These are phyloP conservation scores for Dactylonectria macrodidyma DNA, from an alignment of 2,329 filamentous ascomycete species.

Conservation along the genomic window DNA sequence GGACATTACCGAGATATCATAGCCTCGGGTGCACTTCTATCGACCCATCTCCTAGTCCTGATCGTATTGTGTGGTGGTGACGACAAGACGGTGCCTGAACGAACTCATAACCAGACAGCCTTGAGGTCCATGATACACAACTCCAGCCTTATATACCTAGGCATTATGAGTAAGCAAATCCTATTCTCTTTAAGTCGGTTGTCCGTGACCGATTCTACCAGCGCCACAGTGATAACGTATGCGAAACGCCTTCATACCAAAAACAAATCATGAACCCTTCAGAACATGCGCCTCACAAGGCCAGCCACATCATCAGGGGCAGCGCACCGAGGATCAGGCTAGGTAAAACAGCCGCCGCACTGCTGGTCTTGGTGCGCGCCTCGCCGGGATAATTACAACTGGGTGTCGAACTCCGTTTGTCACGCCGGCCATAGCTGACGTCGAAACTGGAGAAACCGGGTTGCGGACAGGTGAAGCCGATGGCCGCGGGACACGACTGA, in stretches of 20 bases:
- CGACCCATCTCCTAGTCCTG: background rate
- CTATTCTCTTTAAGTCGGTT: constrained; percentile 1
- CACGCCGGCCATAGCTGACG: constrained; percentile 53
- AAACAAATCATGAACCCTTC: constrained; percentile 31
- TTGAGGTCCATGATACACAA: constrained; percentile 10
- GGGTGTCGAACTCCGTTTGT: constrained; percentile 41
- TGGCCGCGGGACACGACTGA: constrained; percentile 82
- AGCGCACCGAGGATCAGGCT: constrained; percentile 29
- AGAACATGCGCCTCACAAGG: constrained; percentile 32
- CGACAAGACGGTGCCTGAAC: background rate
- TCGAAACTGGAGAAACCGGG: constrained; percentile 52
- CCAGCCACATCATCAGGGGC: constrained; percentile 39
- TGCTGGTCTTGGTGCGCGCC: constrained; percentile 49
- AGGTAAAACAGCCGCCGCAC: constrained; percentile 33
- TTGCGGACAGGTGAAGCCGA: constrained; percentile 83
- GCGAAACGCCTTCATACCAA: constrained; percentile 27
- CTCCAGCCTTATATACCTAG: constrained; percentile 15
- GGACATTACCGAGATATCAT: constrained; percentile 9
- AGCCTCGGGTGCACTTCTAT: background rate
- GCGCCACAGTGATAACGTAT: constrained; percentile 19
- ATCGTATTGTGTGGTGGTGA: background rate
- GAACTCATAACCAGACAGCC: background rate
- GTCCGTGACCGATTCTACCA: constrained; percentile 8
- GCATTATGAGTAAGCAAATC: constrained; percentile 21
- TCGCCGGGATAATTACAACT: constrained; percentile 58